Conservation (phyloP, 202 grass and related monocot genomes). For the Carex arenaria region DNA sequence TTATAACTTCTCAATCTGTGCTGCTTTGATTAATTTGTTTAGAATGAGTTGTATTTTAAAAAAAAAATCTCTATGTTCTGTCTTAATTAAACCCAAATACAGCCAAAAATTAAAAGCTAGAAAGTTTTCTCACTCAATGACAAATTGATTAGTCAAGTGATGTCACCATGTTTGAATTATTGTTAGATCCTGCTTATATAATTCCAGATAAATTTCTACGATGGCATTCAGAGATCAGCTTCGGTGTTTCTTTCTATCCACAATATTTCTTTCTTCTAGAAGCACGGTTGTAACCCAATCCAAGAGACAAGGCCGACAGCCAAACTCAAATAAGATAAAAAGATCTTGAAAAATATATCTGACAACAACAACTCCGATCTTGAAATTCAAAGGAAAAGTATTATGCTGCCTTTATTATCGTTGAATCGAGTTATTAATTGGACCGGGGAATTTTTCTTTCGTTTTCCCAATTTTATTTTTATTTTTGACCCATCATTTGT, state of each 20-base stretch:
- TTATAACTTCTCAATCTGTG: no score
- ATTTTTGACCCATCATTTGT: no score
- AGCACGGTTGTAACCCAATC: neutral
- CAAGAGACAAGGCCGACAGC: neutral
- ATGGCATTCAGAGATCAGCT: neutral
- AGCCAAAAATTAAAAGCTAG: neutral
- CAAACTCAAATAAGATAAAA: neutral
- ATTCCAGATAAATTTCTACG: neutral
- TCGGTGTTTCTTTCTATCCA: neutral
- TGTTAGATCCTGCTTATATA: neutral
- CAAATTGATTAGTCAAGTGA: neutral
- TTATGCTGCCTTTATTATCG: no score
- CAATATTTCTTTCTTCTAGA: conserved; percentile 9
- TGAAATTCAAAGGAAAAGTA: no score
- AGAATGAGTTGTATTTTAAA: no score
- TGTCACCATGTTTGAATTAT: conserved; percentile 2
- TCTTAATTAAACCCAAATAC: conserved; percentile 2
- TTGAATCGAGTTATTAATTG: no score
- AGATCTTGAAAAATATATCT: neutral
- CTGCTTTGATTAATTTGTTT: no score
- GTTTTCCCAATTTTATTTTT: no score
- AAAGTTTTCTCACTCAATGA: neutral
- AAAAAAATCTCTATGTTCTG: neutral
- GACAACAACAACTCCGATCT: no score
- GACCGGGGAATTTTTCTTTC: no score